Evolutionary conservation across 106 monocot genomes (phyloP).

Genomic region (Agapanthus africanus): DNA sequence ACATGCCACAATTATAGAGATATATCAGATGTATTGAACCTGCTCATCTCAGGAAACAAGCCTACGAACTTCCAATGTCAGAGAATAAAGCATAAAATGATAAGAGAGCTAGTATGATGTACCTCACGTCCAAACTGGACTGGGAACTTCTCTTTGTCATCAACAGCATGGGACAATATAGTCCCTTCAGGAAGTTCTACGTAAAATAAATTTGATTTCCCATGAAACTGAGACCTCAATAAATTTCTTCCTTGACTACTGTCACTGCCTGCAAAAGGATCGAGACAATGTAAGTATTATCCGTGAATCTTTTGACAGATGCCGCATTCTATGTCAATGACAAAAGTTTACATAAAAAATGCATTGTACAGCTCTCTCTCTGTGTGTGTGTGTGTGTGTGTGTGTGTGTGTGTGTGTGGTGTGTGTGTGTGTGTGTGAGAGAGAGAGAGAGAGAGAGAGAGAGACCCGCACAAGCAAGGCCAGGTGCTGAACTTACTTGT

Average conservation of each 20-base stretch:
- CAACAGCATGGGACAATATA: slow-evolving; percentile 39
- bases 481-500: slow-evolving; percentile 40
- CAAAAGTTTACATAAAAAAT: no score
- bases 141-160: slow-evolving; percentile 69
- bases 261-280: slow-evolving; percentile 30
- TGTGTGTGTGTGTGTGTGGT: no score
- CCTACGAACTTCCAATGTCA: background rate
- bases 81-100: background rate
- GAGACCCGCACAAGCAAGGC: no score
- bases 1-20: background rate
- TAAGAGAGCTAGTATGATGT: slow-evolving; percentile 1
- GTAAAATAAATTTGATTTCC: slow-evolving; percentile 66
- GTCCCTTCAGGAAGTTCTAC: slow-evolving; percentile 76
- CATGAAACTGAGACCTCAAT: slow-evolving; percentile 55
- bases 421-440: no score
- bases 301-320: no score
- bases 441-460: no score
- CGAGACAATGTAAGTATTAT: no score
- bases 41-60: background rate
- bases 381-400: no score
- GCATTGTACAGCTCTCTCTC: no score
- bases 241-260: slow-evolving; percentile 23
- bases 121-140: slow-evolving; percentile 98
- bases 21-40: background rate
- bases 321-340: no score